These are phyloP conservation scores for Cryptococcus hybrid DNA, from an alignment of 1,284 basidiomycete genomes.

Conservation along the genomic window DNA sequence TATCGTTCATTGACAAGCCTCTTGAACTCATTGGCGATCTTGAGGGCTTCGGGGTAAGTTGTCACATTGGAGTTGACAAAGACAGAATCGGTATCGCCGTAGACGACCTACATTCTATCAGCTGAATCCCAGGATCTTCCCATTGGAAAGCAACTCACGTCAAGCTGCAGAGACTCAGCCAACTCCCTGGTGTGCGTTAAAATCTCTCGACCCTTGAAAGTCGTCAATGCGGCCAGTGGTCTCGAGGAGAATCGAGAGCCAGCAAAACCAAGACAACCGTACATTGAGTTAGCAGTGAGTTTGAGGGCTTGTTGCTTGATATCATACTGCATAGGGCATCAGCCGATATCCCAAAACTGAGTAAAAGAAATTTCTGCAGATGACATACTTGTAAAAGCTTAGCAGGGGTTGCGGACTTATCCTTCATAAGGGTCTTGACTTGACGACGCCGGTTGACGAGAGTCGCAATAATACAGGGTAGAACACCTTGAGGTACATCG, in stretches of 20 bases:
- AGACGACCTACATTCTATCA: conserved; percentile 70
- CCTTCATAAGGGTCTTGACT: conserved; percentile 96
- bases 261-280: conserved; percentile 98
- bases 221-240: conserved; percentile 92
- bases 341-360: neutral
- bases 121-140: neutral
- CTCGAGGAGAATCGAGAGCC: conserved; percentile 97
- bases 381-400: conserved; percentile 75
- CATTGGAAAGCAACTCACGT: conserved; percentile 59
- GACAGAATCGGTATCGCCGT: conserved; percentile 98
- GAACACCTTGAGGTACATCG: conserved; percentile 76
- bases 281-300: conserved; percentile 99
- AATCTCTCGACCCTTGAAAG: conserved; percentile 97
- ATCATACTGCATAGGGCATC: conserved; percentile 68
- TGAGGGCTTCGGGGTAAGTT: conserved; percentile 81
- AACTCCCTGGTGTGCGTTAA: conserved; percentile 89
- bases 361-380: conserved; percentile 2
- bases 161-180: conserved; percentile 80
- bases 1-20: conserved; percentile 95
- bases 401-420: conserved; percentile 68
- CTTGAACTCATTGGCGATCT: conserved; percentile 91
- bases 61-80: conserved; percentile 97
- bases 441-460: conserved; percentile 85
- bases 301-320: conserved; percentile 98
- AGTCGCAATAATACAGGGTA: conserved; percentile 93